These are phyloP conservation scores for Xylaria scruposa DNA, from an alignment of 495 filamentous ascomycete species.

Conservation along the genomic window DNA sequence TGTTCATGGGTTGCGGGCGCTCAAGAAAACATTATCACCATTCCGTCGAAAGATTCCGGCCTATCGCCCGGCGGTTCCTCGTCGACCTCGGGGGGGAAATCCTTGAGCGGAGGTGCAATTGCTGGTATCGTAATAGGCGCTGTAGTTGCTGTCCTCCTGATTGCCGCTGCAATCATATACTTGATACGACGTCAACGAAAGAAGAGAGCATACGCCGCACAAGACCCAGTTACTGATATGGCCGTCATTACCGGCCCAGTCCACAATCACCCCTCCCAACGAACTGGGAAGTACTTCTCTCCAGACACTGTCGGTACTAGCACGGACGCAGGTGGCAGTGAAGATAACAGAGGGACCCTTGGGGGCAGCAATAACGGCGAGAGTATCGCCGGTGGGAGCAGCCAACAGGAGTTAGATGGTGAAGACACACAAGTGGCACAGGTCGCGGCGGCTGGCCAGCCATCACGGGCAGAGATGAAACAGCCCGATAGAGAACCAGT, in stretches of 20 bases:
- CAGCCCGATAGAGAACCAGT: background rate
- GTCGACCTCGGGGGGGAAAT: constrained; percentile 7
- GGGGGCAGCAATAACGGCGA: background rate
- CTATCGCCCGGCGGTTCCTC: constrained; percentile 1
- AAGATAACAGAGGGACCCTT: constrained; percentile 7
- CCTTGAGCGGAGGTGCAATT: constrained; percentile 42
- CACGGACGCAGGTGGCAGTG: constrained; percentile 13
- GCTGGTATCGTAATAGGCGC: constrained; percentile 46
- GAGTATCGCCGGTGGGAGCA: constrained; percentile 11
- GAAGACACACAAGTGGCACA: constrained; percentile 23
- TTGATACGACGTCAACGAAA: constrained; percentile 38
- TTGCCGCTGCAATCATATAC: constrained; percentile 31
- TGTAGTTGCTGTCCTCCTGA: constrained; percentile 31
- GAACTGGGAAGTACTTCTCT: constrained; percentile 30
- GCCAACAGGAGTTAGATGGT: constrained; percentile 33
- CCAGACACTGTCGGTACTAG: constrained; percentile 25
- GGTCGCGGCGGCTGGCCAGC: constrained; percentile 27
- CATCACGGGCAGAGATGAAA: constrained; percentile 6
- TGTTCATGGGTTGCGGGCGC: constrained; percentile 46
- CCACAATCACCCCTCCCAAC: constrained; percentile 29
- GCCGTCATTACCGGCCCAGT: constrained; percentile 35
- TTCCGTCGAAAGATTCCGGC: constrained; percentile 29
- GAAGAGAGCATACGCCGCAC: constrained; percentile 29
- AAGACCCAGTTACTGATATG: constrained; percentile 29
- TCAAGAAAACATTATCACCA: constrained; percentile 44